Conservation (phyloP, 257 asterid species). For the Mentha longifolia region DNA sequence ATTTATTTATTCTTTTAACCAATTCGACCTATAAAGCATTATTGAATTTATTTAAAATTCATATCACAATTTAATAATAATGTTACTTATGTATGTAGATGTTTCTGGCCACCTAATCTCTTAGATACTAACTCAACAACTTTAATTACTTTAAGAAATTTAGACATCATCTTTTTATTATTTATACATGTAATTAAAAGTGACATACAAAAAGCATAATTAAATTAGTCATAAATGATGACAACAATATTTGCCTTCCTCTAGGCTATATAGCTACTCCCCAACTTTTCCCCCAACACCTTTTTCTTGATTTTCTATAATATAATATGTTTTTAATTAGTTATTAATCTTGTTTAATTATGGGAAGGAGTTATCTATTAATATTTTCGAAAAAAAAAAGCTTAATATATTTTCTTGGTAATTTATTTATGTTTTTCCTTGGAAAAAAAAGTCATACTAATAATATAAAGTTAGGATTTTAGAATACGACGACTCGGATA, state of each 20-base stretch:
- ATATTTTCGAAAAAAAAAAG: too few species aligned
- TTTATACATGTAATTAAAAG: neutral
- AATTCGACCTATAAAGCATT: too few species aligned
- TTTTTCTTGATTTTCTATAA: too few species aligned
- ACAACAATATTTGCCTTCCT: constrained; percentile 11
- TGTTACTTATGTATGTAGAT: constrained; percentile 17
- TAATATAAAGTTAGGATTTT: constrained; percentile 5
- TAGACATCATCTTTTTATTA: neutral
- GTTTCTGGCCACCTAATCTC: constrained; percentile 37
- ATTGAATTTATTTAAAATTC: too few species aligned
- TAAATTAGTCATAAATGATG: constrained; percentile 16
- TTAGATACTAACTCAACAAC: constrained; percentile 2
- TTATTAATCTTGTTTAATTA: too few species aligned
- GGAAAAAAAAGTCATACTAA: neutral
- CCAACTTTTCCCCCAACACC: too few species aligned
- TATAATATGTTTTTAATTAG: too few species aligned
- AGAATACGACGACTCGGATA: neutral
- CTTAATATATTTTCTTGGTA: neutral
- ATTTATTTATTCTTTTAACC: too few species aligned
- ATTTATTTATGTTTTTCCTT: neutral
- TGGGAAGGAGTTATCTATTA: too few species aligned
- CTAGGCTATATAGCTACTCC: neutral
- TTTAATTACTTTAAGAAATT: constrained; percentile 7
- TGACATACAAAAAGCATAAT: neutral
- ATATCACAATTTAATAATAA: neutral